These are phyloP conservation scores for Peronospora farinosa DNA, from an alignment of 352 stramenopile species.

Conservation along the genomic window DNA sequence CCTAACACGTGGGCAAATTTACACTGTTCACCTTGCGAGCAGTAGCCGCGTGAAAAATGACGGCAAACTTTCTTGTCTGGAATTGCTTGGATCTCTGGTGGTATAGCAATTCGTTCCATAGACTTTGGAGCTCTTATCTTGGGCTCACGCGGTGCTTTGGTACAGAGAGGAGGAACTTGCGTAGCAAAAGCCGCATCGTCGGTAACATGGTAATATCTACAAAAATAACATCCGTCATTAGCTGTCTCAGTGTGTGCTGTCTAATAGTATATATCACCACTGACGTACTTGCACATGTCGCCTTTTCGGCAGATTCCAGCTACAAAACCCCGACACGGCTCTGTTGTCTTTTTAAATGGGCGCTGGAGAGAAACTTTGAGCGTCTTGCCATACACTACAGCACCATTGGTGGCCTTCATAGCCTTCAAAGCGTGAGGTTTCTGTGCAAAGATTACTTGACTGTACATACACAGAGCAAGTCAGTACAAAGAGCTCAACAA, in stretches of 20 bases:
- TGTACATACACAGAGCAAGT: conserved; percentile 5
- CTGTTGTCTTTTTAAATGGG: conserved; percentile 33
- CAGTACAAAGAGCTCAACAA: not conserved
- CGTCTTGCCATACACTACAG: conserved; percentile 48
- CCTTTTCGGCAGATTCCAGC: conserved; percentile 55
- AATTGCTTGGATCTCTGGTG: conserved; percentile 28
- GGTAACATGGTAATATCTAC: conserved; percentile 31
- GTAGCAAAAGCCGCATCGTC: conserved; percentile 13
- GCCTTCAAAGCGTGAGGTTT: conserved; percentile 35
- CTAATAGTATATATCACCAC: not conserved
- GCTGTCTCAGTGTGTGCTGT: not conserved
- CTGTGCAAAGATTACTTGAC: conserved; percentile 36
- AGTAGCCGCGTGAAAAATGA: conserved; percentile 51
- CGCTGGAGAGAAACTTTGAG: conserved; percentile 43
- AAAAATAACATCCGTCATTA: not conserved
- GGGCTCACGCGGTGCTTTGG: not conserved
- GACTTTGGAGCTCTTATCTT: conserved; percentile 7
- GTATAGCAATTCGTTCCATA: conserved; percentile 1
- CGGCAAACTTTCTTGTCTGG: conserved; percentile 36
- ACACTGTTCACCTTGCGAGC: conserved; percentile 29
- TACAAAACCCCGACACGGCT: conserved; percentile 48
- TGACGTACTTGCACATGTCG: conserved; percentile 64
- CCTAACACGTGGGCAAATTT: conserved; percentile 45
- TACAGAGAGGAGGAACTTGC: not conserved
- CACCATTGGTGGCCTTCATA: conserved; percentile 35